These are phyloP conservation scores for Moesziomyces parantarcticus DNA, from an alignment of 1,284 basidiomycete species.

Conservation along the genomic window DNA sequence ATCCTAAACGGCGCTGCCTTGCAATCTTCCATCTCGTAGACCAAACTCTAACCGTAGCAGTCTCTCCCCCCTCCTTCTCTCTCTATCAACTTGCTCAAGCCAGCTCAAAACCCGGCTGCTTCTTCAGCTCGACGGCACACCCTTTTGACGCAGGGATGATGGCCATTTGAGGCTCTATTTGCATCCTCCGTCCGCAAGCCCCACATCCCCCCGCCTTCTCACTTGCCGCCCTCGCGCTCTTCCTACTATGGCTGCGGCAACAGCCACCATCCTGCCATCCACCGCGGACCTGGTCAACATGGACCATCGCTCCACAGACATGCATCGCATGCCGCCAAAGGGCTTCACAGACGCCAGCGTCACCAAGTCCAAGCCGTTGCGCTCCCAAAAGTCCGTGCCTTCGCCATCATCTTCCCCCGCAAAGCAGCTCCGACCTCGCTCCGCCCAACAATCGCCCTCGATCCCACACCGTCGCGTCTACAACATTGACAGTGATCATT, in stretches of 20 bases:
- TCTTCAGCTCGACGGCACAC: background rate
- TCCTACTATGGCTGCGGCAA: slow-evolving; percentile 34
- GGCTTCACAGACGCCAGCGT: slow-evolving; percentile 11
- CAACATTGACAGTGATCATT: slow-evolving; percentile 31
- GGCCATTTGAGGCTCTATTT: slow-evolving; percentile 10
- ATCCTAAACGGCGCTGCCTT: too few species aligned
- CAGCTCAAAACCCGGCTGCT: background rate
- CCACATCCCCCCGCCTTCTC: too few species aligned
- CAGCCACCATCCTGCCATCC: slow-evolving; percentile 33
- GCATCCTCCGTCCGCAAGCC: slow-evolving; percentile 1
- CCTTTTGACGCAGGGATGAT: slow-evolving; percentile 19
- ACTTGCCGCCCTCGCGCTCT: background rate
- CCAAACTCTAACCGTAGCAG: too few species aligned
- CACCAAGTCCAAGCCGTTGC: slow-evolving; percentile 12
- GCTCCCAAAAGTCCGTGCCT: slow-evolving; percentile 25
- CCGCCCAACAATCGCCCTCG: slow-evolving; percentile 17
- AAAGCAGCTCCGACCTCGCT: slow-evolving; percentile 19
- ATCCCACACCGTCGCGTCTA: slow-evolving; percentile 39
- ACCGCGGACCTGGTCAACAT: slow-evolving; percentile 35
- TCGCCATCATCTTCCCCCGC: slow-evolving; percentile 31
- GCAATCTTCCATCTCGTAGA: too few species aligned
- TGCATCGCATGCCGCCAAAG: slow-evolving; percentile 20
- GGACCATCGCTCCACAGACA: slow-evolving; percentile 27
- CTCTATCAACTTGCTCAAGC: too few species aligned
- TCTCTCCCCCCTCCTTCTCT: too few species aligned